Conservation (phyloP, 2,329 filamentous ascomycete genomes). For the Xylaria hypoxylon region DNA sequence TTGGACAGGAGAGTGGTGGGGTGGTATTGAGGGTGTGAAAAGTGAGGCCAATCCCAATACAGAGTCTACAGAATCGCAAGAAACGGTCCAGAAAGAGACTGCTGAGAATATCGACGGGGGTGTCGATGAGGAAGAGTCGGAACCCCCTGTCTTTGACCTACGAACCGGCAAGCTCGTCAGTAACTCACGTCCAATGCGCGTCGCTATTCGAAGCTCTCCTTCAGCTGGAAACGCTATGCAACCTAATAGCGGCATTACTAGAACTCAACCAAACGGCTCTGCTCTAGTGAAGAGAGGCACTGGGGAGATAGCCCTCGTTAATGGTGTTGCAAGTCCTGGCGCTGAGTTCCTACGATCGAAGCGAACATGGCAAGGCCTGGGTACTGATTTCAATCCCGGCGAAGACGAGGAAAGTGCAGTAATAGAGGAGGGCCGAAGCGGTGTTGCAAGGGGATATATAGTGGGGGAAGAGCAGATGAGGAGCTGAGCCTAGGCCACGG, state of each 20-base stretch:
- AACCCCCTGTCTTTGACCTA: constrained; percentile 91
- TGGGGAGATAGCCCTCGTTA: constrained; percentile 82
- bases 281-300: constrained; percentile 71
- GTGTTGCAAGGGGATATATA: constrained; percentile 88
- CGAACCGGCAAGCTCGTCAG: constrained; percentile 86
- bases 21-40: constrained; percentile 80
- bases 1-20: constrained; percentile 91
- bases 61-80: constrained; percentile 44
- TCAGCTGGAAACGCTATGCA: constrained; percentile 34
- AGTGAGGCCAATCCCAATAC: constrained; percentile 50
- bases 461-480: constrained; percentile 69
- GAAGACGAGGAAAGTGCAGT: constrained; percentile 66
- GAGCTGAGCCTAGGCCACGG: constrained; percentile 38
- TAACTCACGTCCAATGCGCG: constrained; percentile 79
- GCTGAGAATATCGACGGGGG: constrained; percentile 55
- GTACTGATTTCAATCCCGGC: constrained; percentile 79
- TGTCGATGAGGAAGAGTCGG: constrained; percentile 75
- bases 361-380: constrained; percentile 90
- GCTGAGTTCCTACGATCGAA: constrained; percentile 86
- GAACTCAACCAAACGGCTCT: constrained; percentile 42
- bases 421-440: constrained; percentile 87
- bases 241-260: constrained; percentile 40
- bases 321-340: constrained; percentile 88
- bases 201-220: constrained; percentile 53
- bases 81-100: constrained; percentile 34